These are phyloP conservation scores for Picochlorum costavermella DNA, from an alignment of 139 green algal genomes.

Conservation along the genomic window DNA sequence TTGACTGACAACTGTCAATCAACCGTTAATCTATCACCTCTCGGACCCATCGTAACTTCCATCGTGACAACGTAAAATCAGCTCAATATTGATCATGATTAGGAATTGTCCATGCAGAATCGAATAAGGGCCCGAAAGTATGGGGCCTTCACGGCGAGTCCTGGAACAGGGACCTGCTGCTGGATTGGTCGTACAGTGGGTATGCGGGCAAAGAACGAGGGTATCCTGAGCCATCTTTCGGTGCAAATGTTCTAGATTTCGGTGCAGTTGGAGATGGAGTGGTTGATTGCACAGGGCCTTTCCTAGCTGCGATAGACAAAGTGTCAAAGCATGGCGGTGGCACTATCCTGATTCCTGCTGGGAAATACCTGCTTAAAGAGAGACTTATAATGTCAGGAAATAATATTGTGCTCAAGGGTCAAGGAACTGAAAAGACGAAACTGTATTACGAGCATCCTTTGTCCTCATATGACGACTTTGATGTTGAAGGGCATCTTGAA, in stretches of 20 bases:
- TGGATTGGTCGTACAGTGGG: background rate
- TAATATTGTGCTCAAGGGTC: slow-evolving; percentile 11
- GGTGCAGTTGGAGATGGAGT: background rate
- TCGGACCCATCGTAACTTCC: too few species aligned
- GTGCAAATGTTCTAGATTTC: slow-evolving; percentile 3
- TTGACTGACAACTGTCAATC: too few species aligned
- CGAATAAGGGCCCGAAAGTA: background rate
- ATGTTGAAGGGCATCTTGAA: too few species aligned
- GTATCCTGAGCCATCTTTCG: slow-evolving; percentile 2
- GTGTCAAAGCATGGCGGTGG: background rate
- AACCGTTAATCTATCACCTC: too few species aligned
- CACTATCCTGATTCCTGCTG: slow-evolving; percentile 7
- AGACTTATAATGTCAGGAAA: slow-evolving; percentile 3
- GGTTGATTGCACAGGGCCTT: background rate
- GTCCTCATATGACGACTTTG: background rate
- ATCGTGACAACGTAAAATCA: too few species aligned
- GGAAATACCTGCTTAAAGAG: background rate
- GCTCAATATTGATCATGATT: background rate
- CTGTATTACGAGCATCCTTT: slow-evolving; percentile 2
- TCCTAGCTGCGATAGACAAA: background rate
- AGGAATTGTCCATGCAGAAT: background rate
- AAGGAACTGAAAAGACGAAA: background rate
- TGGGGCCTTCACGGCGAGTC: background rate
- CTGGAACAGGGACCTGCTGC: slow-evolving; percentile 1
- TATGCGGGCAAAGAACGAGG: background rate